Evolutionary conservation across 1,284 basidiomycete species (phyloP).

Genomic region (Fomes fomentarius): DNA sequence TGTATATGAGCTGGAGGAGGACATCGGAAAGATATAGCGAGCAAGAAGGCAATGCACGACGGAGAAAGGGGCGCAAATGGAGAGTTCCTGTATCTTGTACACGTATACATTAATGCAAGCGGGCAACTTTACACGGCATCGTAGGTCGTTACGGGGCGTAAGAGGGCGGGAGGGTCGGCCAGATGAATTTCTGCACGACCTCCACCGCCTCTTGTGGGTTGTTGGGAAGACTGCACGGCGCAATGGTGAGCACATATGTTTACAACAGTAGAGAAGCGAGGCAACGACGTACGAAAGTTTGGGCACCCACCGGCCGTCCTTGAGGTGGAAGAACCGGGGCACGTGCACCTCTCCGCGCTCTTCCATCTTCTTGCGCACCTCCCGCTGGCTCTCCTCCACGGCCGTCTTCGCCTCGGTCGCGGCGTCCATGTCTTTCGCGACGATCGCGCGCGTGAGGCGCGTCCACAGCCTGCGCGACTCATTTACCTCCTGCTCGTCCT

Average conservation of each 20-base stretch:
- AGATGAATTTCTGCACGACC: slow-evolving; percentile 66
- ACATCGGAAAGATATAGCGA: background rate
- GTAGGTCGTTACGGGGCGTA: slow-evolving; percentile 8
- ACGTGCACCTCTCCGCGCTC: slow-evolving; percentile 69
- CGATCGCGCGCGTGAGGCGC: slow-evolving; percentile 87
- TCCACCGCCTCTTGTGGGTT: slow-evolving; percentile 67
- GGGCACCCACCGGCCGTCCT: slow-evolving; percentile 79
- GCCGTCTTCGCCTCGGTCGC: slow-evolving; percentile 90
- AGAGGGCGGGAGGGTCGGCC: slow-evolving; percentile 36
- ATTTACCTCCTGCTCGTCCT: slow-evolving; percentile 87
- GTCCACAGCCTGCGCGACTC: slow-evolving; percentile 93
- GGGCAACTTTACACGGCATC: background rate
- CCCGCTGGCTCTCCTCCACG: slow-evolving; percentile 93
- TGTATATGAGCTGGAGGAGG: background rate
- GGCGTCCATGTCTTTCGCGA: slow-evolving; percentile 88
- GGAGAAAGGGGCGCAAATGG: background rate
- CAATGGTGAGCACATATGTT: background rate
- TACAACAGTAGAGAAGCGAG: slow-evolving; percentile 1
- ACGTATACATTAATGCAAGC: background rate
- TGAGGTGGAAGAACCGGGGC: slow-evolving; percentile 82
- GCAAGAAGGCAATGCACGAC: background rate
- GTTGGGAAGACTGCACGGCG: slow-evolving; percentile 60
- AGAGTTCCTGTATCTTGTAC: background rate
- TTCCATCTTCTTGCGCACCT: slow-evolving; percentile 78
- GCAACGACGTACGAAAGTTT: slow-evolving; percentile 62